Conservation (phyloP, 176 grass and related monocot genomes). For the Miscanthus lutarioriparius region DNA sequence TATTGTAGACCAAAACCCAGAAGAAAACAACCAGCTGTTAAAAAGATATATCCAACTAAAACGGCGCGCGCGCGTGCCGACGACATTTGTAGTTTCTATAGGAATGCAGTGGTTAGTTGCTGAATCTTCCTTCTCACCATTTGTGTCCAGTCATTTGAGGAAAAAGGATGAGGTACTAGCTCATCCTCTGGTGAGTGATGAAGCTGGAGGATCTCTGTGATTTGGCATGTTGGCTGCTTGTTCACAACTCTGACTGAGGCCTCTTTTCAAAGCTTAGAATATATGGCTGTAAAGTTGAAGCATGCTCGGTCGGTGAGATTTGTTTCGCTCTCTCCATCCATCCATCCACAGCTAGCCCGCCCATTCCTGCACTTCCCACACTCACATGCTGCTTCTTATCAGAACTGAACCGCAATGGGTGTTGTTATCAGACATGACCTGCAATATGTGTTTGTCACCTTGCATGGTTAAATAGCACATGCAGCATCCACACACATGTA, state of each 20-base stretch:
- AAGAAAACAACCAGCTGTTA: neutral
- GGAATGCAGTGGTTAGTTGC: neutral
- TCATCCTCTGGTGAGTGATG: too few species aligned
- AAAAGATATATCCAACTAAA: neutral
- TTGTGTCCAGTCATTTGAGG: neutral
- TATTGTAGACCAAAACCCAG: neutral
- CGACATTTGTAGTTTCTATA: neutral
- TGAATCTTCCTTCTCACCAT: slow-evolving; percentile 13
- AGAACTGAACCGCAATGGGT: neutral
- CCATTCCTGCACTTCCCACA: neutral
- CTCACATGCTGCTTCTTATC: neutral
- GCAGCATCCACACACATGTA: neutral
- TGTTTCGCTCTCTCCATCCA: neutral
- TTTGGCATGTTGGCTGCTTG: neutral
- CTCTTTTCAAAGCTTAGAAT: neutral
- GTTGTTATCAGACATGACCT: neutral
- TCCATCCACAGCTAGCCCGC: neutral
- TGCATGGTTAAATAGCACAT: neutral
- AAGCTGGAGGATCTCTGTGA: neutral
- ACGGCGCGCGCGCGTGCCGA: neutral
- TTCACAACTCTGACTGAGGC: neutral
- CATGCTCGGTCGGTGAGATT: neutral
- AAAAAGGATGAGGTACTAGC: neutral
- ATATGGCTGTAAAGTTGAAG: neutral
- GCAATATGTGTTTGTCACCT: slow-evolving; percentile 8